These are phyloP conservation scores for Trichoderma simmonsii DNA, from an alignment of 2,329 filamentous ascomycete species.

Conservation along the genomic window DNA sequence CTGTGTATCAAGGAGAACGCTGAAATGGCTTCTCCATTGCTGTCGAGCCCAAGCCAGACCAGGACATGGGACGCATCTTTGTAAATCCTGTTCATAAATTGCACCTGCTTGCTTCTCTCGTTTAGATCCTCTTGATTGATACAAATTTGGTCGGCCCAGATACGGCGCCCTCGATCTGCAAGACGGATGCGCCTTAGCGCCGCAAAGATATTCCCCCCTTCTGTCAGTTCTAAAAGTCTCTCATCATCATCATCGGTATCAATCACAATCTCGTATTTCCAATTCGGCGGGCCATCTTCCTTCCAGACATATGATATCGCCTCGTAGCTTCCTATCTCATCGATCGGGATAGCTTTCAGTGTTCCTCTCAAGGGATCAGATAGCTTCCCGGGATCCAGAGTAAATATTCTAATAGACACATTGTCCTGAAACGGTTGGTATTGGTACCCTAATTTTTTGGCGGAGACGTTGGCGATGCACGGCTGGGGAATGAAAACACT, in stretches of 20 bases:
- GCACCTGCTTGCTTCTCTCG: not conserved
- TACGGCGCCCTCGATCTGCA: not conserved
- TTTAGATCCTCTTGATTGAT: not conserved
- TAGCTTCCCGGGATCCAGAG: not conserved
- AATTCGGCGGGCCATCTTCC: not conserved
- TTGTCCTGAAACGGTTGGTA: not conserved
- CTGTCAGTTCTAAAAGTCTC: not conserved
- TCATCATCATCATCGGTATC: not conserved
- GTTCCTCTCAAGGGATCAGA: not conserved
- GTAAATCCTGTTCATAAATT: not conserved
- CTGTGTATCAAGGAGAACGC: not conserved
- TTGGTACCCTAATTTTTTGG: not conserved
- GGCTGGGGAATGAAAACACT: not conserved
- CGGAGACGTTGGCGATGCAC: not conserved
- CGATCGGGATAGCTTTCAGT: not conserved
- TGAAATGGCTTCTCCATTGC: not conserved
- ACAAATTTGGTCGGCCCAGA: not conserved
- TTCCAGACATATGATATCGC: not conserved
- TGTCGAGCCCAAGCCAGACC: not conserved
- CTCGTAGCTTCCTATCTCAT: not conserved
- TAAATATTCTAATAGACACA: not conserved
- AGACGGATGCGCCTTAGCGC: not conserved
- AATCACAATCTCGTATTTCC: not conserved
- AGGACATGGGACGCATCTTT: not conserved
- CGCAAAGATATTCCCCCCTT: not conserved